A percentile compares a stretch with the other conserved stretches of the same genome.
Conservation (phyloP, 305 asterid species). For the Fraxinus dipetala region DNA sequence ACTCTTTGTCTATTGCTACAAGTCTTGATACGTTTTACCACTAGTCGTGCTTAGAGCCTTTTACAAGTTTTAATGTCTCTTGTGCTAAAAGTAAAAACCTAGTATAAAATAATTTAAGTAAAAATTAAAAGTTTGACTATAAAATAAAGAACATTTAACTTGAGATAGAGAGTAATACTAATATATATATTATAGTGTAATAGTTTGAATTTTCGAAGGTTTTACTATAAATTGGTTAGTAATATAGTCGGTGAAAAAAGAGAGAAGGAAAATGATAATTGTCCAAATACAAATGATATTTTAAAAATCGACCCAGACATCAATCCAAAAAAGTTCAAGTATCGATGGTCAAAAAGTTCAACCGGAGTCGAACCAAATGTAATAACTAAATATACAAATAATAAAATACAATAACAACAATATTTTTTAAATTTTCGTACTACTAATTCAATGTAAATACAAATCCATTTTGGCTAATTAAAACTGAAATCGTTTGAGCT, state of each 20-base stretch:
- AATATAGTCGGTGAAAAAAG: neutral
- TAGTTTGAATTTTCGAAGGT: neutral
- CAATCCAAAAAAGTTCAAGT: too few relatives aligned
- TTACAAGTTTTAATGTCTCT: neutral
- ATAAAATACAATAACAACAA: too few relatives aligned
- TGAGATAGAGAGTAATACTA: neutral
- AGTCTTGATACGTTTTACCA: neutral
- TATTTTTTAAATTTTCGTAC: too few relatives aligned
- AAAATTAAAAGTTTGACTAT: too few relatives aligned
- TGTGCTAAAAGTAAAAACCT: neutral
- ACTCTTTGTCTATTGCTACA: neutral
- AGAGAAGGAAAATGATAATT: neutral
- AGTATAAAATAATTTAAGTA: neutral
- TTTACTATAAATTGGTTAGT: neutral
- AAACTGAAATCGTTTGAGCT: too few relatives aligned
- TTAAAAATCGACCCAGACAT: too few relatives aligned
- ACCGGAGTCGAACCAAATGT: too few relatives aligned
- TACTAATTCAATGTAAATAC: too few relatives aligned
- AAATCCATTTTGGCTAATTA: too few relatives aligned
- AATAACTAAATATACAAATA: too few relatives aligned
- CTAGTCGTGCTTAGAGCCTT: neutral
- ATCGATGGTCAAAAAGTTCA: too few relatives aligned
- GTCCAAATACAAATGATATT: neutral
- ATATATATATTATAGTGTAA: neutral
- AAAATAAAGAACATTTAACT: neutral